Base-by-base conservation (phyloP, 768 basidiomycete species). In the Lactifluus piperatus region DNA sequence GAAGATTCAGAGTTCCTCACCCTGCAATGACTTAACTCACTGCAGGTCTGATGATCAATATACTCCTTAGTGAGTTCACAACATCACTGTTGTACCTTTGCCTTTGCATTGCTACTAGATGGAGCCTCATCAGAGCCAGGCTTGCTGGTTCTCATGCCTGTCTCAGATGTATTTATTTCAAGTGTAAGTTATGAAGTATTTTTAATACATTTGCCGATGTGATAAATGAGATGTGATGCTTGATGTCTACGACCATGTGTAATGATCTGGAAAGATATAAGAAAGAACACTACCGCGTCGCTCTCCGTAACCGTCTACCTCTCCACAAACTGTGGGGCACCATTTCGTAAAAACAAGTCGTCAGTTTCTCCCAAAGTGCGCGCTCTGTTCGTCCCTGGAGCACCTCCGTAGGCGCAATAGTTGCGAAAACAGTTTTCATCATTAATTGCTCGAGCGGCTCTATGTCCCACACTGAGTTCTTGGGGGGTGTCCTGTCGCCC, bases 401-500 rank as follows among this genome's bases (percentile, higher is more conserved):
- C 29, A n/a, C 16, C 0, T 1, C 11, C 29, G 16, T 51, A 18
- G 18, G 32, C 3, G 5, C 8, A 24, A 34, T 41, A 24, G 16
- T 14, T 14, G 44, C 34, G 36, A 63, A n/a, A 36, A 59, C 18
- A 1, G 64, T 62, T 32, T 34, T 58, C 8, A 26, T 22, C 18
- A 64, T 6, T 22, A 64, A 32, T 22, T 57, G 56, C 45, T 64
- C 64, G 13, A 64, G 54, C 22, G 64, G 64, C 45, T 51, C 57
- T 26, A 58, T 16, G n/a, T 63, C 62, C 57, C 64, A 64, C 37
- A 44, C 11, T 3, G 10, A 27, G 5, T 32, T 16, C 39, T 9
- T 5, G 5, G 30, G 29, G 11, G 22, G 24, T 20, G 51, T 32
- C 30, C 34, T 26, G 8, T 29, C 44, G 9, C 27, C 39, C 53